phyloP scores from a whole-genome alignment of 2,329 filamentous ascomycete genomes.

The Cryoendolithus antarcticus region DNA sequence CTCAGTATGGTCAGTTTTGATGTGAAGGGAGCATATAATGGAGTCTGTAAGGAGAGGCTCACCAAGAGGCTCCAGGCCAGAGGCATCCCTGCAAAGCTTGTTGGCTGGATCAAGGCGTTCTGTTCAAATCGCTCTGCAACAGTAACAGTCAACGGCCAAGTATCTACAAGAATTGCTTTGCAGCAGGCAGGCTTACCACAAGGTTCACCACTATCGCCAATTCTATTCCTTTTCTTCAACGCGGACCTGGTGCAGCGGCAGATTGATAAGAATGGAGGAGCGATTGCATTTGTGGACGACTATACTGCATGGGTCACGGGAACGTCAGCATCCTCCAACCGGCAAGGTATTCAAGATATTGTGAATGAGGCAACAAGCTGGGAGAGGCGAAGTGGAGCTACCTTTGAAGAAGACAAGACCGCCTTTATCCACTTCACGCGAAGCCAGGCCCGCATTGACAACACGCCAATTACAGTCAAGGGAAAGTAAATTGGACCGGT shows the following conservation, averaged over 20 bases:
- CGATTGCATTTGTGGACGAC: conserved; percentile 1
- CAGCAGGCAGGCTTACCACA: conserved; percentile 2
- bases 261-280: neutral
- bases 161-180: neutral
- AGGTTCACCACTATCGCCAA: conserved; percentile 3
- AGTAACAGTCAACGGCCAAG: neutral
- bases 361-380: neutral
- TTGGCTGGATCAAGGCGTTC: neutral
- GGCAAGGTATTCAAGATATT: neutral
- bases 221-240: conserved; percentile 1
- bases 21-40: conserved; percentile 30
- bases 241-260: neutral
- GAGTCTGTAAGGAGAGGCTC: conserved; percentile 20
- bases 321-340: no score
- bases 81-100: conserved; percentile 15
- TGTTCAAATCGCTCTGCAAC: neutral
- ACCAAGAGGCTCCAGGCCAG: conserved; percentile 13
- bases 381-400: neutral
- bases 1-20: conserved; percentile 27
- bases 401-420: conserved; percentile 1
- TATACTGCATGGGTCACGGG: conserved; percentile 2
- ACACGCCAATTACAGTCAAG: neutral
- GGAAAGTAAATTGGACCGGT: neutral
- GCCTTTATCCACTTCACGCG: neutral
- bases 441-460: neutral